Evolutionary conservation across 495 filamentous ascomycete genomes (phyloP), one percentile per base, ranked within the genome.

Genomic region (Amniculicola lignicola): DNA sequence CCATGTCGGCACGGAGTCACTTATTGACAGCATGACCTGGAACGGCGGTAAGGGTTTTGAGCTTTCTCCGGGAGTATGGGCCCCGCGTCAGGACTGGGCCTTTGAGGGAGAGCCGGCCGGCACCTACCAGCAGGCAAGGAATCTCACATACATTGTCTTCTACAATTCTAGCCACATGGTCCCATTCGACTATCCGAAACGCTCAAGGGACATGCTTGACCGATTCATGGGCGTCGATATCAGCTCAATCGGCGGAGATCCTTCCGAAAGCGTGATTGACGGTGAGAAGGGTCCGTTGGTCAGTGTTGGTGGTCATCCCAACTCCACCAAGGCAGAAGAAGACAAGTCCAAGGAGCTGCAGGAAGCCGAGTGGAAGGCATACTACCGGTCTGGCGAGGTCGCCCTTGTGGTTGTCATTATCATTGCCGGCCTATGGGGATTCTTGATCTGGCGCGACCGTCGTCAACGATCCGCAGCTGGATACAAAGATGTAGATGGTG

Each of bases 91-190:
- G 38, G 85, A 94, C 64, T 98, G 93, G 94, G 88, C 86, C 3
- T 96, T 97, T 60, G 94, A 97, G 68, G 88, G 84, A 54, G 84
- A 96, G 60, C 74, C 85, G 0, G 93, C 92, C 15, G 93, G 93
- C 33, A 84, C 91, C 65, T 97, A 93, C 73, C 93, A 98, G 73
- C 79, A 87, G 69, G 93, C 93, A 1, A 83, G 94, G 44, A 97
- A 97, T 67, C 72, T 98, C 41, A 98, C 93, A 4, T 98, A 98
- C 69, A 83, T 97, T 11, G 76, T 93, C 24, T 95, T 97, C 72
- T 92, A 95, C 76, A 96, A 97, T 71, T 81, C 88, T 25, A 90
- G 85, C 45, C 93, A 98, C 69, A 98, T 98, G 93, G 93, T 96
- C 2, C 93, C 93, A 4, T 97, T 90, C 68, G 92, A 98, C 68